Evolutionary conservation across 2,329 filamentous ascomycete species (phyloP).

Genomic region (Verticillium zaregamsianum): DNA sequence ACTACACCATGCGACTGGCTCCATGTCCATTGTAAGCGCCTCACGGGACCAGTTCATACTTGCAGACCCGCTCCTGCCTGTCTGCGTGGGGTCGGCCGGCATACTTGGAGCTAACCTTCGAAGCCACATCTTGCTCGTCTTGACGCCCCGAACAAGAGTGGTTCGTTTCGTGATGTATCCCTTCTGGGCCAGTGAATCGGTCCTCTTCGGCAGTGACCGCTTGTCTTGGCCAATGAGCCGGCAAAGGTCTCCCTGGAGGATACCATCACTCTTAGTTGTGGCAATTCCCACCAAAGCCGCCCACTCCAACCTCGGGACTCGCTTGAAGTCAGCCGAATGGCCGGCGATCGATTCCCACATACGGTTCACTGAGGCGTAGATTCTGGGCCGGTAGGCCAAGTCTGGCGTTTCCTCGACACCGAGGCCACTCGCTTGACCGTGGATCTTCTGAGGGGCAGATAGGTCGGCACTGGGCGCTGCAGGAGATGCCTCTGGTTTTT

Average conservation of each 20-base stretch:
- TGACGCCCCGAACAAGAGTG: constrained; percentile 52
- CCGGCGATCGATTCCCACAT: constrained; percentile 58
- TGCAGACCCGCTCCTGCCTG: constrained; percentile 2
- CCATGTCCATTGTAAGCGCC: constrained; percentile 31
- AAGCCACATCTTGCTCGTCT: constrained; percentile 61
- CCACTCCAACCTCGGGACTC: constrained; percentile 56
- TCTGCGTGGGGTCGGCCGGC: constrained; percentile 21
- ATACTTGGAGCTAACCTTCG: constrained; percentile 47
- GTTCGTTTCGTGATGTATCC: constrained; percentile 60
- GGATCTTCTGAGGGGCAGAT: background rate
- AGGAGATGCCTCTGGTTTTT: background rate
- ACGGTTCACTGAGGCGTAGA: constrained; percentile 50
- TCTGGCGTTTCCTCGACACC: background rate
- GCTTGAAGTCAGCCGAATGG: constrained; percentile 55
- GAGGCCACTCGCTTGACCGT: background rate
- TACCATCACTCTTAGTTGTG: constrained; percentile 47
- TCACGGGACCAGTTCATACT: constrained; percentile 20
- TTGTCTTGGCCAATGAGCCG: constrained; percentile 58
- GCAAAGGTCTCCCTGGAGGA: constrained; percentile 57
- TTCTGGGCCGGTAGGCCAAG: constrained; percentile 17
- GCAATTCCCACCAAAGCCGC: constrained; percentile 54
- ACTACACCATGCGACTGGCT: constrained; percentile 51
- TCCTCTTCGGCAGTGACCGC: constrained; percentile 57
- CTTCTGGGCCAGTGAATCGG: constrained; percentile 54
- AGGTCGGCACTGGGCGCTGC: background rate